These are phyloP conservation scores for Apiotrichum laibachii DNA, from an alignment of 1,284 basidiomycete genomes.

Conservation along the genomic window DNA sequence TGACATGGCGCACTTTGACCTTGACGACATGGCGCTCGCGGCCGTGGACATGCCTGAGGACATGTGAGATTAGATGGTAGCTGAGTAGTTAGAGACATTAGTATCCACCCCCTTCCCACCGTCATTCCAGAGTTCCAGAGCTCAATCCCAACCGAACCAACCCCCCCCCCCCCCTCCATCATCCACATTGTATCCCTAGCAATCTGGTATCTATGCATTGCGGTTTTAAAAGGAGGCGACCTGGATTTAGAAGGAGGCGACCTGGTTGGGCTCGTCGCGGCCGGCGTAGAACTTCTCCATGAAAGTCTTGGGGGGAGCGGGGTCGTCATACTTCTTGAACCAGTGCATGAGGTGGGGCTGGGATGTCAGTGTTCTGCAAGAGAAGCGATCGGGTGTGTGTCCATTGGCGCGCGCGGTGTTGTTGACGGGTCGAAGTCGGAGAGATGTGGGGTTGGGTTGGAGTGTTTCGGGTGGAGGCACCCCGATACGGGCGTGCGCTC, in stretches of 20 bases:
- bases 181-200: slow-evolving; percentile 6
- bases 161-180: not conserved
- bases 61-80: slow-evolving; percentile 1
- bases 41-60: slow-evolving; percentile 34
- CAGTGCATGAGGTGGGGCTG: slow-evolving; percentile 52
- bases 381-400: not conserved
- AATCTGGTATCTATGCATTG: slow-evolving; percentile 15
- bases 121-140: not conserved
- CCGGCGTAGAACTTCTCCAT: slow-evolving; percentile 52
- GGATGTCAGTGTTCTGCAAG: not conserved
- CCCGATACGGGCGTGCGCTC: not conserved
- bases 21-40: slow-evolving; percentile 44
- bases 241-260: slow-evolving; percentile 36
- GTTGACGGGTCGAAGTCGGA: not conserved
- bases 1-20: slow-evolving; percentile 26
- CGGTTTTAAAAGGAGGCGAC: slow-evolving; percentile 14
- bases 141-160: not conserved
- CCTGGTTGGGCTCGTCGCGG: slow-evolving; percentile 48
- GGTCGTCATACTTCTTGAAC: slow-evolving; percentile 51
- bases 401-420: no score
- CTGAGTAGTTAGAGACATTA: not conserved
- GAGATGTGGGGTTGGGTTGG: not conserved
- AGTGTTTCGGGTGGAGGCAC: not conserved
- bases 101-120: not conserved
- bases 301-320: slow-evolving; percentile 48